phyloP scores from a whole-genome alignment of 345 rosid genomes.

The Pugionium cornutum region DNA sequence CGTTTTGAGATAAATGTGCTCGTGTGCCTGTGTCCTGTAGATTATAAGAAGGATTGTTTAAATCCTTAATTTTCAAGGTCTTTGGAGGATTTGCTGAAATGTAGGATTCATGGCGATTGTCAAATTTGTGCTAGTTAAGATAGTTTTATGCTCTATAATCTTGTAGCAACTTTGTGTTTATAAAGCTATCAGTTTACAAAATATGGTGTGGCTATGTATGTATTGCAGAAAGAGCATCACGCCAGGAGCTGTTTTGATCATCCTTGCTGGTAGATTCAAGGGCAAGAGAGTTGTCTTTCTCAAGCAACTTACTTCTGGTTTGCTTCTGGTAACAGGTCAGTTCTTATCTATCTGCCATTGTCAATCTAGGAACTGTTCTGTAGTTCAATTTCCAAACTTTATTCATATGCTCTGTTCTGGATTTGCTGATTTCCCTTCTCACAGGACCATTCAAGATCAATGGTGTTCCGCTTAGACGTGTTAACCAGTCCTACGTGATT shows the following conservation, averaged over 20 bases:
- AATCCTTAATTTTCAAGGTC: background rate
- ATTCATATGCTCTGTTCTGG: background rate
- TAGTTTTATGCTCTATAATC: background rate
- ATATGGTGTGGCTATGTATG: background rate
- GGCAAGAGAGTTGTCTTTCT: conserved; percentile 89
- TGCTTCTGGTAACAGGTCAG: conserved; percentile 53
- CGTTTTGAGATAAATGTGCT: background rate
- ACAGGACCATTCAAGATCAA: conserved; percentile 61
- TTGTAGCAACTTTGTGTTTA: background rate
- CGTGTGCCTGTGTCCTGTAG: too few species aligned
- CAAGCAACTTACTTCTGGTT: conserved; percentile 81
- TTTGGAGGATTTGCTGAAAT: background rate
- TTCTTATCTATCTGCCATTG: background rate
- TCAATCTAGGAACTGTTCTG: background rate
- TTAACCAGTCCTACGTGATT: conserved; percentile 63
- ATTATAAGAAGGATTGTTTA: background rate
- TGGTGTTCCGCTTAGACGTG: conserved; percentile 44
- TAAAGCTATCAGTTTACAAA: background rate
- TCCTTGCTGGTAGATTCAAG: conserved; percentile 84
- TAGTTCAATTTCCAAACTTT: background rate
- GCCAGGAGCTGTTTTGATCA: conserved; percentile 76
- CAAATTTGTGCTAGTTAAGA: background rate
- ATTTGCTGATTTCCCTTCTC: background rate
- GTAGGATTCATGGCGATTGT: background rate
- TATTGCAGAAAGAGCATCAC: conserved; percentile 64